Evolutionary conservation across 2,329 filamentous ascomycete genomes (phyloP), one percentile per base, ranked within the genome.

Genomic region (Pseudocercospora pini-densiflorae): DNA sequence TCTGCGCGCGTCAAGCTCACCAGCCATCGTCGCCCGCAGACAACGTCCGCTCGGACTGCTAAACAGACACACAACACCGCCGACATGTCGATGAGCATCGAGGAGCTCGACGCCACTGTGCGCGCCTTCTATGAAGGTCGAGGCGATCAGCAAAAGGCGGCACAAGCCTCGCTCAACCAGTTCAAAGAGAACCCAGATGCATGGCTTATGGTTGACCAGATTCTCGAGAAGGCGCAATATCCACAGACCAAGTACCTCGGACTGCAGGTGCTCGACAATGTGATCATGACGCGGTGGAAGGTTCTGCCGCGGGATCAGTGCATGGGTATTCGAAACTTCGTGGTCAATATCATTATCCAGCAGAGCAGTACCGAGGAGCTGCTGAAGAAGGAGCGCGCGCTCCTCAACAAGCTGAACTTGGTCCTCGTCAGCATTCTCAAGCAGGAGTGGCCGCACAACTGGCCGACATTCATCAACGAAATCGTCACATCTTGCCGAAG

Each of bases 381-480:
- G 71, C 85, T 97, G 73, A 91, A 90, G 79, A 84, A 87, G 74
- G 91, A 98, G 81, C 91, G 92, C 77, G 94, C 94, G 36, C 88
- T 99, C 67, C 85, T 99, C 77, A 98, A 98, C 87, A 99, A 99
- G 85, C 89, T 99, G 69, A 99, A 99, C 77, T 88, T 99, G 75
- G 94, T 98, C 65, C 90, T 99, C 70, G 93, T 99, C 74, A 97
- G 94, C 65, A 94, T 99, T 70, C 85, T 99, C 77, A 99, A 99
- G 86, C 95, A 99, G 82, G 95, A 99, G 82, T 99, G 95, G 95
- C 95, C 95, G 64, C 94, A 98, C 82, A 97, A 99, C 85, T 99
- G 96, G 95, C 95, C 96, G 10, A 97, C 93, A 21, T 99, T 99
- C 81, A 98, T 99, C 87, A 98, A 98, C 85, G 95, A 99, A 84